phyloP scores from a whole-genome alignment of 495 filamentous ascomycete genomes.

The Penicillium salamii region DNA sequence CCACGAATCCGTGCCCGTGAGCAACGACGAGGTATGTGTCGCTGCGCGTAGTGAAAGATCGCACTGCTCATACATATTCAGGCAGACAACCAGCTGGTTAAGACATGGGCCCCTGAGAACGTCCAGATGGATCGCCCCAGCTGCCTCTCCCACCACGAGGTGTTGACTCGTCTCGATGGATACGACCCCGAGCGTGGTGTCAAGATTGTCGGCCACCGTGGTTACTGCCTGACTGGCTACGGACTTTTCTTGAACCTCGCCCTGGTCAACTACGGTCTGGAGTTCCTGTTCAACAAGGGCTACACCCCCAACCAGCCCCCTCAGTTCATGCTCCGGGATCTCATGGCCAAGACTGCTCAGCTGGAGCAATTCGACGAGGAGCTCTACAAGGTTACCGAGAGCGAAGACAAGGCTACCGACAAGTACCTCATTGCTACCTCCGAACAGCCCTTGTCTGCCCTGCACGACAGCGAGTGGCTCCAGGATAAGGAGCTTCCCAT shows the following conservation, averaged over 20 bases:
- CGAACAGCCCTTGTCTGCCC: constrained; percentile 89
- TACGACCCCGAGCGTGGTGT: constrained; percentile 92
- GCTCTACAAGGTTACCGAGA: constrained; percentile 89
- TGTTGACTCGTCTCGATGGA: constrained; percentile 80
- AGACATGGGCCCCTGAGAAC: constrained; percentile 76
- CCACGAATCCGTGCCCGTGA: constrained; percentile 86
- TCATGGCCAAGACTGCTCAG: constrained; percentile 99
- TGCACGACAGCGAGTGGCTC: constrained; percentile 93
- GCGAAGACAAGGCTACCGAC: constrained; percentile 74
- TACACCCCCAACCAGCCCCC: constrained; percentile 91
- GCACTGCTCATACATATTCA: constrained; percentile 15
- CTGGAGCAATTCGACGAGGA: constrained; percentile 97
- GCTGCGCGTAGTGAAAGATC: not conserved
- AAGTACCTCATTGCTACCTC: constrained; percentile 98
- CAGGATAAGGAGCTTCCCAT: constrained; percentile 80
- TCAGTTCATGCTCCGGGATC: constrained; percentile 91
- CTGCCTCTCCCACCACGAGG: constrained; percentile 90
- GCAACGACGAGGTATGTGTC: constrained; percentile 69
- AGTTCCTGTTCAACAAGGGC: constrained; percentile 73
- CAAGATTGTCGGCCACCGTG: constrained; percentile 92
- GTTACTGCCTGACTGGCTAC: constrained; percentile 86
- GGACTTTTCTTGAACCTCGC: constrained; percentile 94
- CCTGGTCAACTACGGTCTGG: constrained; percentile 87
- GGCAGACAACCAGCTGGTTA: constrained; percentile 78
- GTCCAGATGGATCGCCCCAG: constrained; percentile 64